These are phyloP conservation scores for Penicillium antarcticum DNA, from an alignment of 495 filamentous ascomycete genomes.

Conservation along the genomic window DNA sequence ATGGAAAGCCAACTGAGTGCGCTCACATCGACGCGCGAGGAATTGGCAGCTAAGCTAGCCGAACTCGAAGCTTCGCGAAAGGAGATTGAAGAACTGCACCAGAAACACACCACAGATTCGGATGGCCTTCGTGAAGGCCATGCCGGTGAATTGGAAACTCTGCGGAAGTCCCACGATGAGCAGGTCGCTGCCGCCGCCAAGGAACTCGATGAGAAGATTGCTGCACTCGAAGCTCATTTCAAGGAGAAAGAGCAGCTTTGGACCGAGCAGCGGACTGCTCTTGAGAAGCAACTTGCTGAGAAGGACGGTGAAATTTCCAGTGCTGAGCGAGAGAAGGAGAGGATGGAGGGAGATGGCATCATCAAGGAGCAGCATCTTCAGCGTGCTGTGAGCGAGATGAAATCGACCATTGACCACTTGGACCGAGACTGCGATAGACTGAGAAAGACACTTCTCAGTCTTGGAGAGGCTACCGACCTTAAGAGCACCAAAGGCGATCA, in stretches of 20 bases:
- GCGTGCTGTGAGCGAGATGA: slow-evolving; percentile 46
- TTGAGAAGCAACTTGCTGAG: slow-evolving; percentile 37
- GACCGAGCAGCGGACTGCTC: slow-evolving; percentile 28
- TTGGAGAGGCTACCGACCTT: slow-evolving; percentile 58
- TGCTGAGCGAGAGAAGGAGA: slow-evolving; percentile 48
- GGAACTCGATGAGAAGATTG: slow-evolving; percentile 35
- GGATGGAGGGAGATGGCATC: slow-evolving; percentile 42
- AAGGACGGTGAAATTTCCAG: slow-evolving; percentile 34
- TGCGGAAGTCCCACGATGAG: slow-evolving; percentile 20
- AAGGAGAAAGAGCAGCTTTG: slow-evolving; percentile 38
- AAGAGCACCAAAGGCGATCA: slow-evolving; percentile 56
- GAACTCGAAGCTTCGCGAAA: slow-evolving; percentile 20
- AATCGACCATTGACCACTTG: slow-evolving; percentile 48
- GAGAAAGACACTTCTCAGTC: slow-evolving; percentile 54
- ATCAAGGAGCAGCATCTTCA: slow-evolving; percentile 51
- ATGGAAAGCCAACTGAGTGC: slow-evolving; percentile 27
- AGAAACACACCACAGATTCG: slow-evolving; percentile 15
- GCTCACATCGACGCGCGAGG: slow-evolving; percentile 28
- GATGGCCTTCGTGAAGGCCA: slow-evolving; percentile 22
- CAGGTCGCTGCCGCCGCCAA: slow-evolving; percentile 28
- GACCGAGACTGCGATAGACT: slow-evolving; percentile 55
- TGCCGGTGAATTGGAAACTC: slow-evolving; percentile 26
- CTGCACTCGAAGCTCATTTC: slow-evolving; percentile 32
- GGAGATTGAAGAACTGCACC: slow-evolving; percentile 28
- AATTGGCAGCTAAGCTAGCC: slow-evolving; percentile 17